A percentile compares a stretch with the other conserved stretches of the same genome.
Evolutionary conservation across 495 filamentous ascomycete genomes (phyloP).

Genomic region (Penicillium crystallinum): DNA sequence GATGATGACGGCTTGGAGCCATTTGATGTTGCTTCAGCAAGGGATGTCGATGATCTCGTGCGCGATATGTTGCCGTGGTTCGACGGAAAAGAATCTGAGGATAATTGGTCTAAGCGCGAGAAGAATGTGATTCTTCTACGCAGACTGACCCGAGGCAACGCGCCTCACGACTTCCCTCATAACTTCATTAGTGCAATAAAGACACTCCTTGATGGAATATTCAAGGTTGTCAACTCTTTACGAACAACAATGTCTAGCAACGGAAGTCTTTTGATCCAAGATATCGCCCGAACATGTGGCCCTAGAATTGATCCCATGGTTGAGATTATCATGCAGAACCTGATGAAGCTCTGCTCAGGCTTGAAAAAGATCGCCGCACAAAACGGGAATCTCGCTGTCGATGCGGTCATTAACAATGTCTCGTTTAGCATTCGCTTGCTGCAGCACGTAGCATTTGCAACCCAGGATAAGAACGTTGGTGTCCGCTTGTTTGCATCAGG

Average conservation of each 20-base stretch:
- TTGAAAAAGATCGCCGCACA: conserved; percentile 88
- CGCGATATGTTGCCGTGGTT: conserved; percentile 74
- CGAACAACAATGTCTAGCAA: conserved; percentile 84
- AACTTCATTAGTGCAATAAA: conserved; percentile 66
- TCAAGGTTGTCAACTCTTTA: conserved; percentile 81
- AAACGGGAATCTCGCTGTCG: conserved; percentile 69
- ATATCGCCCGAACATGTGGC: conserved; percentile 70
- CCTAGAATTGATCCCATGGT: conserved; percentile 81
- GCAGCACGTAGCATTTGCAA: conserved; percentile 74
- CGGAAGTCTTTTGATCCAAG: conserved; percentile 79
- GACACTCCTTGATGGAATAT: conserved; percentile 74
- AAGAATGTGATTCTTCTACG: conserved; percentile 70
- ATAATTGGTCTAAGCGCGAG: conserved; percentile 85
- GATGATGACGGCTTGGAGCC: conserved; percentile 69
- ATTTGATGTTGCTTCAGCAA: conserved; percentile 68
- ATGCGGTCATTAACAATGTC: conserved; percentile 68
- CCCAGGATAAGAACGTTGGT: conserved; percentile 87
- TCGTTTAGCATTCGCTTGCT: conserved; percentile 74
- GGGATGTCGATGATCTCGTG: conserved; percentile 81
- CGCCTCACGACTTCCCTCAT: conserved; percentile 66
- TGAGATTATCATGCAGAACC: conserved; percentile 80
- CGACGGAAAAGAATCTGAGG: conserved; percentile 84
- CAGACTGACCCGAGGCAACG: conserved; percentile 77
- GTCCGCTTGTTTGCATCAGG: conserved; percentile 70
- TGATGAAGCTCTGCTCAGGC: conserved; percentile 79